These are phyloP conservation scores for Symbiodinium pilosum DNA, from an alignment of 73 alveolate genomes.

Conservation along the genomic window DNA sequence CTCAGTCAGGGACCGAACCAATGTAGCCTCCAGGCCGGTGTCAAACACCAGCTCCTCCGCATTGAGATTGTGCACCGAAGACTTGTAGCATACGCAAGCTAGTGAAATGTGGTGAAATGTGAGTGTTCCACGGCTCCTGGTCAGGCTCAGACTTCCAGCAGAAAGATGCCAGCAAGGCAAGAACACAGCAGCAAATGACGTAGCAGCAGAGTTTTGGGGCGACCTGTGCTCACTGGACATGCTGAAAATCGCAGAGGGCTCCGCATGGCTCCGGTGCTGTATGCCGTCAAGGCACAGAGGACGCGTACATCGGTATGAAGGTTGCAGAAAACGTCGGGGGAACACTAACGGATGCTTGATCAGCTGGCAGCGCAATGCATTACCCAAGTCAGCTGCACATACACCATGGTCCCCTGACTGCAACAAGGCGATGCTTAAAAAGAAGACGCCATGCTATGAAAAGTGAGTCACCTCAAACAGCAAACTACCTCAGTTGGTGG, in stretches of 20 bases:
- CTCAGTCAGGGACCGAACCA: neutral
- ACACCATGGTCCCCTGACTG: too few relatives aligned
- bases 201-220: neutral
- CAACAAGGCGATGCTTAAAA: too few relatives aligned
- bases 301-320: neutral
- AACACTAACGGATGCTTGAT: neutral
- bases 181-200: neutral
- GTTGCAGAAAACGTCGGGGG: slow-evolving; percentile 11
- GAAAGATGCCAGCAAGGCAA: neutral
- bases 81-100: too few relatives aligned
- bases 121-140: neutral
- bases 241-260: too few relatives aligned
- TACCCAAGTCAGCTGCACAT: too few relatives aligned
- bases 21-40: neutral
- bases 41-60: neutral
- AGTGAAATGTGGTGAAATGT: too few relatives aligned
- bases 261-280: too few relatives aligned
- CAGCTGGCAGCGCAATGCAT: slow-evolving; percentile 19
- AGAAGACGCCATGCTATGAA: too few relatives aligned
- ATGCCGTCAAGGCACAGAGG: neutral
- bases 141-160: neutral
- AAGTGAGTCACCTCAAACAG: too few relatives aligned
- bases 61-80: neutral
- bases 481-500: too few relatives aligned
- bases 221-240: neutral